Conservation (phyloP, 495 filamentous ascomycete species). For the Cladorrhinum samala region DNA sequence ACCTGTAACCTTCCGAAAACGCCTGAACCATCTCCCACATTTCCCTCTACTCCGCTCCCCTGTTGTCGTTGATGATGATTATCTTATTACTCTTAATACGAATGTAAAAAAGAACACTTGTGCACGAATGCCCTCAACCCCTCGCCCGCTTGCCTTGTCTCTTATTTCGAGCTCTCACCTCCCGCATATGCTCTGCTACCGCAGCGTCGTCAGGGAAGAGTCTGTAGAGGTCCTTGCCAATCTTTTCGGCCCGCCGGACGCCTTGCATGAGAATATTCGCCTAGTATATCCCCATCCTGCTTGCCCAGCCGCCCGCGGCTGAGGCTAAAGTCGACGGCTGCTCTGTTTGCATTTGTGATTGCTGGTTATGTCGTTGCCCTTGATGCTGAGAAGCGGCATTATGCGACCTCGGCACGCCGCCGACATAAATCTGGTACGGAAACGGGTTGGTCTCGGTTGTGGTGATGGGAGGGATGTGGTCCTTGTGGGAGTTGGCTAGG, state of each 20-base stretch:
- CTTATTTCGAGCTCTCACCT: too few species aligned
- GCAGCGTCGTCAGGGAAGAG: not conserved
- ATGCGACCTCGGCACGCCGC: not conserved
- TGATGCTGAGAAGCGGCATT: too few species aligned
- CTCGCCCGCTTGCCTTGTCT: too few species aligned
- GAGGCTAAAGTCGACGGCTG: not conserved
- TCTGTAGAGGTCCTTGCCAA: not conserved
- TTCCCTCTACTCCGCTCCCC: too few species aligned
- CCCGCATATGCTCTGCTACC: too few species aligned
- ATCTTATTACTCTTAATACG: too few species aligned
- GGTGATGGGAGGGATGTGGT: slow-evolving; percentile 96
- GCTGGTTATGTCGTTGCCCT: slow-evolving; percentile 2
- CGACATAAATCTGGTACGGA: slow-evolving; percentile 85
- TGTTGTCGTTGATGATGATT: too few species aligned
- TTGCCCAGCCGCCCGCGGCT: slow-evolving; percentile 59
- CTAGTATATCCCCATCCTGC: slow-evolving; percentile 71
- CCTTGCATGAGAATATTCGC: not conserved
- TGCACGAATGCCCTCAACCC: too few species aligned
- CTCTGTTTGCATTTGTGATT: slow-evolving; percentile 13
- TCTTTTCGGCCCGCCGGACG: not conserved
- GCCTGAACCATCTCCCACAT: too few species aligned
- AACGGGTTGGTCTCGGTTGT: slow-evolving; percentile 90
- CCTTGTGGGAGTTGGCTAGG: slow-evolving; percentile 79
- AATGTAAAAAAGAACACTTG: too few species aligned
- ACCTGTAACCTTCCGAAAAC: too few species aligned